Evolutionary conservation across 805 yeast species (phyloP).

Genomic region (Wickerhamomyces ciferrii): DNA sequence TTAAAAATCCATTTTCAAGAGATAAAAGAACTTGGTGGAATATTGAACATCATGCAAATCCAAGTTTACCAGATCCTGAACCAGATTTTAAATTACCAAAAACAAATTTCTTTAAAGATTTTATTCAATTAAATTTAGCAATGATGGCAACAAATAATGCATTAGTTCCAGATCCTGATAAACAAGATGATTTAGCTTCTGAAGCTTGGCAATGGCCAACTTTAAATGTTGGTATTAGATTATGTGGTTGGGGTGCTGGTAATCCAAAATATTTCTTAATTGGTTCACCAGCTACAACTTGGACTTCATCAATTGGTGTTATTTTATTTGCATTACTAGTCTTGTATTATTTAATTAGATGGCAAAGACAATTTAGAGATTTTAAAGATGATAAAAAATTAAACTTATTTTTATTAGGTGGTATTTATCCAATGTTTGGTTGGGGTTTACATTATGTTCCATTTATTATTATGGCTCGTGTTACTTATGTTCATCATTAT

Average conservation of each 20-base stretch:
- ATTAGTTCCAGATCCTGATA: conserved; percentile 70
- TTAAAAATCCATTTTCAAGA: conserved; percentile 56
- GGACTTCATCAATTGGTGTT: conserved; percentile 64
- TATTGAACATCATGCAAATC: conserved; percentile 65
- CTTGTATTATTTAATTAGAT: conserved; percentile 38
- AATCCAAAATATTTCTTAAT: conserved; percentile 59
- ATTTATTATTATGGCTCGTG: conserved; percentile 78
- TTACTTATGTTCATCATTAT: conserved; percentile 82
- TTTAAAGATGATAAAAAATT: conserved; percentile 43
- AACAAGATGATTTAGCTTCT: conserved; percentile 66
- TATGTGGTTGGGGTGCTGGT: conserved; percentile 66
- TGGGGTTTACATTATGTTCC: conserved; percentile 79
- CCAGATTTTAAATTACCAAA: conserved; percentile 63
- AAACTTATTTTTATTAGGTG: conserved; percentile 60
- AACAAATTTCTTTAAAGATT: conserved; percentile 73
- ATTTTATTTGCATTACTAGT: conserved; percentile 43
- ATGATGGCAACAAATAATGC: conserved; percentile 89
- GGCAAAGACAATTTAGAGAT: conserved; percentile 77
- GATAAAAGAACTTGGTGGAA: conserved; percentile 92
- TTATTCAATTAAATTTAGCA: conserved; percentile 68
- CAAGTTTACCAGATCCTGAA: conserved; percentile 52
- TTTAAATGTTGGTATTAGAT: conserved; percentile 67
- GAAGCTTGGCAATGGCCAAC: conserved; percentile 89
- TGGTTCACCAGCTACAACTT: conserved; percentile 76
- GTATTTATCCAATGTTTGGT: conserved; percentile 72